Evolutionary conservation across 805 yeast species (phyloP), one percentile per base, ranked within the genome.

Genomic region (Yamadazyma akitaensis): DNA sequence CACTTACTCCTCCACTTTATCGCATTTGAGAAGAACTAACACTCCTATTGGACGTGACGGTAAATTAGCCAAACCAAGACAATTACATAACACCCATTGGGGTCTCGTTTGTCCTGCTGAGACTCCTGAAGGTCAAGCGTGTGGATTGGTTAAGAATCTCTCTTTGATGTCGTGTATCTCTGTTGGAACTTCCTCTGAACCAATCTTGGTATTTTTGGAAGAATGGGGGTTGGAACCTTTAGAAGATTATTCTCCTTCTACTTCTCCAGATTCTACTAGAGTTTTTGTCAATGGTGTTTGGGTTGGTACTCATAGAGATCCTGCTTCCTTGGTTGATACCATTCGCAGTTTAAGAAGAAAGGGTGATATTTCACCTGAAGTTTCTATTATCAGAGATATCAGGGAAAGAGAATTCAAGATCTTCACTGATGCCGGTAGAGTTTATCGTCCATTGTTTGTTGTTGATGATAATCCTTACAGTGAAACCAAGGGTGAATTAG

Each of bases 1-100:
- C 72, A 94, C 99, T 5, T 94, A 94, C 68, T 89, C 98, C 1
- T 94, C 99, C n/a, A 94, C 99, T 2, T 76, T 94, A 61, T 94
- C 99, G 47, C 99, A 94, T 76, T 84, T 94, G 72, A 85, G 99
- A 74, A 88, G 99, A 80, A 94, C 99, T 2, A 94, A 94, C 63
- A 95, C 99, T 3, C 99, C 99, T 36, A 94, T 94, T 66, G 99
- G 99, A 50, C 85, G 98, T 76, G 99, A 94, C 70, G 99, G 99
- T 76, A 94, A 94, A 69, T 80, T 94, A 54, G 99, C 99, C 40
- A 90, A 94, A 62, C 99, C 99, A 40, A 91, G 99, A 75, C 99
- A 94, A 74, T 79, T 94, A 62, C 99, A 94, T 74, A 94, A 94
- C 68, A 94, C 99, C 26, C 99, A 94, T 72, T 94, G 99, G 99